These are phyloP conservation scores for Salicornia ramosissima DNA, from an alignment of 148 eudicot species.

Conservation along the genomic window DNA sequence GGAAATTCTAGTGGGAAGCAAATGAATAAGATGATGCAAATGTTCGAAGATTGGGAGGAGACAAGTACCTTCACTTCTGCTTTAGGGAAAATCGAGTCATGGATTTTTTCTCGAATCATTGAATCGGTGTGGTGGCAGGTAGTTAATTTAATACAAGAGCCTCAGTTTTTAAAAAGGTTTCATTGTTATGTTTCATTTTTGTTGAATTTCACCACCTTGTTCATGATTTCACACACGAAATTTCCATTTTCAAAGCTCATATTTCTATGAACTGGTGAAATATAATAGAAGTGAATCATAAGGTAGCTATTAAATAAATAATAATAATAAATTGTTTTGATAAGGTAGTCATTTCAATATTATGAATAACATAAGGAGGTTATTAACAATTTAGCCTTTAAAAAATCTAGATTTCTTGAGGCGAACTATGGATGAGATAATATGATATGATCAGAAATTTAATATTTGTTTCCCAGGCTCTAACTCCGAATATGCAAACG, in stretches of 20 bases:
- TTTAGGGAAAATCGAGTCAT: conserved; percentile 73
- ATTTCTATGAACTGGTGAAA: too few relatives aligned
- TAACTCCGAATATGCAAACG: conserved; percentile 82
- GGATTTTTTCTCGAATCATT: conserved; percentile 78
- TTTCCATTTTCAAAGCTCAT: too few relatives aligned
- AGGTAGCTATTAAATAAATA: too few relatives aligned
- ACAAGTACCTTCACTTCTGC: conserved; percentile 73
- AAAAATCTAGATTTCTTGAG: background rate
- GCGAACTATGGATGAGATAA: background rate
- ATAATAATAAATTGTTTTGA: too few relatives aligned
- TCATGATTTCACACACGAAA: too few relatives aligned
- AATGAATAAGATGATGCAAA: conserved; percentile 34
- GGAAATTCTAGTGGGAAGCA: conserved; percentile 37
- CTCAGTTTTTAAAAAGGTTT: too few relatives aligned
- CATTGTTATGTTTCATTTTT: too few relatives aligned
- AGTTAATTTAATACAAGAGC: background rate
- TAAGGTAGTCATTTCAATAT: too few relatives aligned
- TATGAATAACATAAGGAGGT: too few relatives aligned
- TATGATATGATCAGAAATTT: background rate
- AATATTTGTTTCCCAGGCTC: conserved; percentile 50
- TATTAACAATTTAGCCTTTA: too few relatives aligned
- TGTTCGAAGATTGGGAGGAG: conserved; percentile 81
- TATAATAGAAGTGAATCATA: too few relatives aligned
- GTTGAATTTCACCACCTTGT: too few relatives aligned
- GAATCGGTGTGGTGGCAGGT: conserved; percentile 99